A percentile compares a stretch with the other conserved stretches of the same genome.
These are phyloP conservation scores for Clavulina sp. DNA, from an alignment of 768 basidiomycete species.

Conservation along the genomic window DNA sequence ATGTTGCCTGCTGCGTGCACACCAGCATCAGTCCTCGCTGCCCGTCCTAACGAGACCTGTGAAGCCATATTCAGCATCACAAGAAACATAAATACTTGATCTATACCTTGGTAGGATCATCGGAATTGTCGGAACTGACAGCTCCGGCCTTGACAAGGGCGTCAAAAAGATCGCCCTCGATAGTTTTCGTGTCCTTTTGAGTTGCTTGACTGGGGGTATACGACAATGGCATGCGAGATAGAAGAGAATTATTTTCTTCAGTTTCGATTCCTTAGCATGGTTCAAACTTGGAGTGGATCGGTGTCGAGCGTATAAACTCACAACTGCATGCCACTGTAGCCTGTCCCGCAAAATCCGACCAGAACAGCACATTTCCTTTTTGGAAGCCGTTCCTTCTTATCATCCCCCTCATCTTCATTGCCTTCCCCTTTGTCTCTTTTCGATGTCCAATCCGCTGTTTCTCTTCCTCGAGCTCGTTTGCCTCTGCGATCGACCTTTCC, in stretches of 20 bases:
- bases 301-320: conserved; percentile 25
- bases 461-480: too few relatives aligned
- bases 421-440: conserved; percentile 79
- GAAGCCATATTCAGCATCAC: background rate
- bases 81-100: background rate
- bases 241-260: background rate
- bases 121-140: conserved; percentile 86
- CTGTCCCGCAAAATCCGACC: conserved; percentile 82
- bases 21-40: conserved; percentile 91
- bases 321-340: conserved; percentile 94
- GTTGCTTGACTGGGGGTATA: conserved; percentile 6
- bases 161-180: conserved; percentile 78
- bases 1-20: conserved; percentile 95
- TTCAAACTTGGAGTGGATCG: too few relatives aligned
- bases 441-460: too few relatives aligned
- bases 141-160: conserved; percentile 81
- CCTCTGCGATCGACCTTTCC: too few relatives aligned
- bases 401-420: conserved; percentile 88
- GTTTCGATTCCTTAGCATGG: background rate
- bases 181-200: conserved; percentile 59
- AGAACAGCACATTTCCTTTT: conserved; percentile 74
- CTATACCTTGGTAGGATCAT: conserved; percentile 69
- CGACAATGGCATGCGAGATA: background rate
- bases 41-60: conserved; percentile 68
- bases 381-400: conserved; percentile 23